Evolutionary conservation across 768 basidiomycete species (phyloP).

Genomic region (Baorangia bicolor): DNA sequence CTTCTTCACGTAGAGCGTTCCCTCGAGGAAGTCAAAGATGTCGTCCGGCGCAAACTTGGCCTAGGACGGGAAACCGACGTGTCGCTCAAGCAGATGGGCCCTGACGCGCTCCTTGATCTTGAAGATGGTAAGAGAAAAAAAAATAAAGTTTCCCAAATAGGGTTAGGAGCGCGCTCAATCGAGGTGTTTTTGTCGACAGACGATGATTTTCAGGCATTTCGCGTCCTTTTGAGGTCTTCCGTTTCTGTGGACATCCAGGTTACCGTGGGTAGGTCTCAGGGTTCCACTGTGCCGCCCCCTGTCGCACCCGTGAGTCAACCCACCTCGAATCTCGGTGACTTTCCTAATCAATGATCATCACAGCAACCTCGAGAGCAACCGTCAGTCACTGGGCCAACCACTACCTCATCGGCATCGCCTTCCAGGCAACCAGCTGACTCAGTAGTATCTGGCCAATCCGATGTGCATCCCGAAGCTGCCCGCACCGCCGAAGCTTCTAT

Average conservation of each 20-base stretch:
- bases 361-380: background rate
- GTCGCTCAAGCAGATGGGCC: constrained; percentile 52
- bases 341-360: background rate
- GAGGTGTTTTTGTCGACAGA: constrained; percentile 40
- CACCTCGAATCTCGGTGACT: background rate
- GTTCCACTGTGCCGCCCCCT: background rate
- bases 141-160: background rate
- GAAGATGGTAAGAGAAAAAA: constrained; percentile 58
- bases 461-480: background rate
- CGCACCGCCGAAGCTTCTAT: background rate
- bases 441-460: background rate
- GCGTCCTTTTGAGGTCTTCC: constrained; percentile 41
- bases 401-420: background rate
- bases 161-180: background rate
- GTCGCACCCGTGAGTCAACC: constrained; percentile 11
- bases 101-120: constrained; percentile 57
- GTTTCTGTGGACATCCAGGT: constrained; percentile 40
- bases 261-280: constrained; percentile 11
- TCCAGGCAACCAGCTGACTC: background rate
- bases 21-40: constrained; percentile 53
- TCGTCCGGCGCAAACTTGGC: constrained; percentile 61
- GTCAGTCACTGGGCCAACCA: background rate
- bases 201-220: constrained; percentile 78
- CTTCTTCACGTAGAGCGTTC: constrained; percentile 49
- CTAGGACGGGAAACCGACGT: constrained; percentile 40